Percentiles rank a stretch among this genome's conserved stretches.
Conservation (phyloP, 768 basidiomycete species). For the Hysterangium stoloniferum region DNA sequence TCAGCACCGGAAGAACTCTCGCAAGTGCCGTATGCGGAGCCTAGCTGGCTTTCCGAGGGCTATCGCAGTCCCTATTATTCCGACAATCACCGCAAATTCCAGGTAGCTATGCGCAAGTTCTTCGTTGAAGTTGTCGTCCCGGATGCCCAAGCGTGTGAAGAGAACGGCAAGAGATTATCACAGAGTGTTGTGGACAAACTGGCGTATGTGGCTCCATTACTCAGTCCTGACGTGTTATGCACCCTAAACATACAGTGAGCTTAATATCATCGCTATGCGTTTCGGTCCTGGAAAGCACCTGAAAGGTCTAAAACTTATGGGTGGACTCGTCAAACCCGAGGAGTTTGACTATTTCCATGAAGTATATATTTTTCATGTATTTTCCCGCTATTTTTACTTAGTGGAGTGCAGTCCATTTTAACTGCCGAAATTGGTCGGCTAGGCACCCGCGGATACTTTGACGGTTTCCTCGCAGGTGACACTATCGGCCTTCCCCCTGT, state of each 20-base stretch:
- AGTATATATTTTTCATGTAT: conserved; percentile 28
- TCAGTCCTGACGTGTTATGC: background rate
- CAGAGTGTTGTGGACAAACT: conserved; percentile 82
- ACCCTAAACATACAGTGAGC: conserved; percentile 38
- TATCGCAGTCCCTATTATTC: conserved; percentile 74
- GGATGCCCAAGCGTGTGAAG: conserved; percentile 75
- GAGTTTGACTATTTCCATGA: conserved; percentile 96
- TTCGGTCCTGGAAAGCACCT: conserved; percentile 88
- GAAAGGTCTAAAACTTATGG: conserved; percentile 66
- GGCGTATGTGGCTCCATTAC: conserved; percentile 40
- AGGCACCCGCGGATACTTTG: conserved; percentile 80
- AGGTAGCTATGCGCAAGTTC: conserved; percentile 67
- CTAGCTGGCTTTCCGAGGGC: conserved; percentile 66
- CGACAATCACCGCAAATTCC: conserved; percentile 66
- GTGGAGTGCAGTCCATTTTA: conserved; percentile 52
- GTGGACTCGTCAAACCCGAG: conserved; percentile 67
- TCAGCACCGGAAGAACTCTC: conserved; percentile 57
- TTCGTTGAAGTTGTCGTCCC: conserved; percentile 66
- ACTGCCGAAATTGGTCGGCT: conserved; percentile 78
- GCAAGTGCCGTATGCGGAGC: conserved; percentile 77
- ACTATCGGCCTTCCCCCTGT: conserved; percentile 89
- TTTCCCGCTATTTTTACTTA: background rate
- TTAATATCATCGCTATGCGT: conserved; percentile 81
- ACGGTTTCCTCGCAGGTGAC: conserved; percentile 68
- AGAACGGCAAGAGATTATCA: conserved; percentile 78